A percentile compares a stretch with the other conserved stretches of the same genome.
These are phyloP conservation scores for Tuber umbilicatum DNA, from an alignment of 495 filamentous ascomycete genomes.

Conservation along the genomic window DNA sequence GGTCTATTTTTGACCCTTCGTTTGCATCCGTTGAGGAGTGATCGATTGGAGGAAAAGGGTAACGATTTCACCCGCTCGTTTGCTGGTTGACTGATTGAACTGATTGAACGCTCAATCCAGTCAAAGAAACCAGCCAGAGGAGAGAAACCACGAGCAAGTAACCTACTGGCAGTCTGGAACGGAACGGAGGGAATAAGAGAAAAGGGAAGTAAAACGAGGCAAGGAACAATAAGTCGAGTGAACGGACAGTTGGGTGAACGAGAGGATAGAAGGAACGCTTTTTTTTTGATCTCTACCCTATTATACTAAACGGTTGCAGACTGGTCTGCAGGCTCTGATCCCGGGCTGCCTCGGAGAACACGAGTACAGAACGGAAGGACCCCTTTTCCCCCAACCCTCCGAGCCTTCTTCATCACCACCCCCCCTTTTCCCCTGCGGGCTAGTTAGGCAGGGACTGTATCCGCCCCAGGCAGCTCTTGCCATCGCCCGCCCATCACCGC, in stretches of 20 bases:
- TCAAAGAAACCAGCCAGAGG: background rate
- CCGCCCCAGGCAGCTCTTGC: constrained; percentile 8
- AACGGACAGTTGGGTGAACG: constrained; percentile 30
- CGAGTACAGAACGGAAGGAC: constrained; percentile 9
- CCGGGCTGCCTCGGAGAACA: constrained; percentile 10
- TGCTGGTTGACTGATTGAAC: background rate
- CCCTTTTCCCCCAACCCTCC: constrained; percentile 9
- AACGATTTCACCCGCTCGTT: background rate
- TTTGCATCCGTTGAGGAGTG: background rate
- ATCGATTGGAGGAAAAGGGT: constrained; percentile 1
- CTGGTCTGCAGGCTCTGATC: constrained; percentile 23
- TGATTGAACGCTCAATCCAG: background rate
- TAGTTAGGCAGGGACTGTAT: constrained; percentile 7
- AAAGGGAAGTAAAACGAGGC: background rate
- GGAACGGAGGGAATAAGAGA: background rate
- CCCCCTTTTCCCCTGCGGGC: background rate
- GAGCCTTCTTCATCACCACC: constrained; percentile 4
- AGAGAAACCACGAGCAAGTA: background rate
- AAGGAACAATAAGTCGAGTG: constrained; percentile 2
- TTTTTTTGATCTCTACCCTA: constrained; percentile 14
- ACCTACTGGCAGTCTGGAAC: background rate
- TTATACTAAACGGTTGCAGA: background rate
- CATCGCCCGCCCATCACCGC: constrained; percentile 29
- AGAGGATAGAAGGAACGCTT: background rate
- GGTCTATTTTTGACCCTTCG: background rate